Percentiles rank a stretch among this genome's conserved stretches.
Evolutionary conservation across 164 flowering plant genomes (phyloP).

Genomic region (Houttuynia cordata): DNA sequence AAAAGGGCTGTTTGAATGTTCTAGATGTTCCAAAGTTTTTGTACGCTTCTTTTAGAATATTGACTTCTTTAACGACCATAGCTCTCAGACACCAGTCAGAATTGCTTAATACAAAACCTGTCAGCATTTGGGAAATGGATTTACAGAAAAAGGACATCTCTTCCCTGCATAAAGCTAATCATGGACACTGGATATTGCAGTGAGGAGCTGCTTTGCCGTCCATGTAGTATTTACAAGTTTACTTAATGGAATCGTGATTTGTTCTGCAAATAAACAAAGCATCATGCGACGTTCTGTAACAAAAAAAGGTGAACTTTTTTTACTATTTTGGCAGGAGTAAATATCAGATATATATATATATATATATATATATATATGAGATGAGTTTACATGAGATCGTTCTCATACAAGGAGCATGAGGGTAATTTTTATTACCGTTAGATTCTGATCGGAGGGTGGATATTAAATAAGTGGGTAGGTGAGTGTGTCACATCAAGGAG

Average conservation of each 20-base stretch:
- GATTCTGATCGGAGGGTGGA: no score
- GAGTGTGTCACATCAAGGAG: no score
- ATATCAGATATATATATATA: not conserved
- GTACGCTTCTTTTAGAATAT: not conserved
- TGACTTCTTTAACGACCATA: not conserved
- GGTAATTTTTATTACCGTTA: no score
- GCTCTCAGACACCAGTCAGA: not conserved
- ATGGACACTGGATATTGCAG: slow-evolving; percentile 17
- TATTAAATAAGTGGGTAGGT: no score
- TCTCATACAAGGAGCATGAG: no score
- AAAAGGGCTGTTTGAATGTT: not conserved
- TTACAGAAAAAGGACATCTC: not conserved
- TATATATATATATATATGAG: no score
- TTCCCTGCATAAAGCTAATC: not conserved
- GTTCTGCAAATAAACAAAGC: slow-evolving; percentile 35
- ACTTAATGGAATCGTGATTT: slow-evolving; percentile 26
- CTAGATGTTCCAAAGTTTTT: no score
- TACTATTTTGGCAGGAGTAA: not conserved
- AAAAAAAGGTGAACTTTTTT: not conserved
- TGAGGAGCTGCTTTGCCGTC: slow-evolving; percentile 37
- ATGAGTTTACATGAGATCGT: no score
- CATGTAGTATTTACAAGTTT: slow-evolving; percentile 37
- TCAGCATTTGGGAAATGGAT: not conserved
- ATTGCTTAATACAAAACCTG: not conserved
- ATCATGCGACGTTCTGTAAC: slow-evolving; percentile 48